These are phyloP conservation scores for Amanita exitialis DNA, from an alignment of 768 basidiomycete genomes.

Conservation along the genomic window DNA sequence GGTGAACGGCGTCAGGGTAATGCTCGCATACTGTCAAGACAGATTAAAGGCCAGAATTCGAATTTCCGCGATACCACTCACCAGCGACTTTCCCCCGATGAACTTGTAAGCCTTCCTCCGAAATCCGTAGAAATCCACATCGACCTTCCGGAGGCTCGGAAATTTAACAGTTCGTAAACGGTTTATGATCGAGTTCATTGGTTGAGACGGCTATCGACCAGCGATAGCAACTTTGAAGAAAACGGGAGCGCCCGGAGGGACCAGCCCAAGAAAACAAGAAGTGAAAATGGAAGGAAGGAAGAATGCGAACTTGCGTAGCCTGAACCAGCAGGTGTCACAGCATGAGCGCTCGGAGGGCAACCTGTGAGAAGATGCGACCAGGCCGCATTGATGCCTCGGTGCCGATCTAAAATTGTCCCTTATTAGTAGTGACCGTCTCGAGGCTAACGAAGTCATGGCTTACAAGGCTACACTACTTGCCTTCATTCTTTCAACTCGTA, in stretches of 20 bases:
- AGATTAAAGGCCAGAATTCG: neutral
- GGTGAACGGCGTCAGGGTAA: conserved; percentile 40
- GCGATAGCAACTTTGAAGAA: neutral
- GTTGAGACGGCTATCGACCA: neutral
- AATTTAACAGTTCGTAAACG: neutral
- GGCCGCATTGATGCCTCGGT: no score
- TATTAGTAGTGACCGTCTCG: no score
- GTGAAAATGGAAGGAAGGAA: neutral
- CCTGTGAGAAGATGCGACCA: no score
- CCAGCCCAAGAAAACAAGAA: neutral
- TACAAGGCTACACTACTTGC: no score
- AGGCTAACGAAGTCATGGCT: no score
- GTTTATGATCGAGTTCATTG: neutral
- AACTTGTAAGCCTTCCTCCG: neutral
- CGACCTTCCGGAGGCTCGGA: neutral
- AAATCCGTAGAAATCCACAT: neutral
- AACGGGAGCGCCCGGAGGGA: neutral
- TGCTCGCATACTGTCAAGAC: conserved; percentile 30
- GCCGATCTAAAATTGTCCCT: no score
- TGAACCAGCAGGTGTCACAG: neutral
- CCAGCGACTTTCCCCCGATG: neutral
- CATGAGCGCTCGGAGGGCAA: no score
- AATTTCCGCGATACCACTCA: neutral
- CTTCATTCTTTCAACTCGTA: no score
- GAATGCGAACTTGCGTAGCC: neutral